phyloP scores from a whole-genome alignment of 139 green algal species.

The Dunaliella primolecta region DNA sequence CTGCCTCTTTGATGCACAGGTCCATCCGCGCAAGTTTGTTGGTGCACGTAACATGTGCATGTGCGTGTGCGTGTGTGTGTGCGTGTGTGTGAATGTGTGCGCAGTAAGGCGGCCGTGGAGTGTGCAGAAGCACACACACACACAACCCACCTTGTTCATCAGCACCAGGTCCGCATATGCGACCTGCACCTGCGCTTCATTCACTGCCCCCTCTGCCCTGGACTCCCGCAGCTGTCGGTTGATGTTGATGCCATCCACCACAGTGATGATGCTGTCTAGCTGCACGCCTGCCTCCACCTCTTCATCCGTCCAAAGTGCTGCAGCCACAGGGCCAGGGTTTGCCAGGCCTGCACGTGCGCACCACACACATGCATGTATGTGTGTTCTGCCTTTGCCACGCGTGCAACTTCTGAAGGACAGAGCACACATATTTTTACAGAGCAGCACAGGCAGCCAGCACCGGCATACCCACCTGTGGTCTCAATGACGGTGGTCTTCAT shows the following conservation, averaged over 20 bases:
- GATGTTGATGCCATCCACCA: conserved; percentile 80
- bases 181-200: conserved; percentile 76
- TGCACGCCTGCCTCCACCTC: conserved; percentile 72
- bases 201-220: conserved; percentile 43
- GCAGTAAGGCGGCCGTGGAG: too few species aligned
- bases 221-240: conserved; percentile 56
- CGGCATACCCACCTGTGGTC: too few species aligned
- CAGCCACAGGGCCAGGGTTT: conserved; percentile 81
- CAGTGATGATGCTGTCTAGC: conserved; percentile 83
- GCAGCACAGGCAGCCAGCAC: too few species aligned
- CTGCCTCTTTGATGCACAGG: conserved; percentile 48
- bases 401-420: too few species aligned
- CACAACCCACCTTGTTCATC: conserved; percentile 75
- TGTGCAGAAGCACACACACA: background rate
- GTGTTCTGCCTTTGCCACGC: too few species aligned
- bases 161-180: conserved; percentile 85
- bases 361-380: too few species aligned
- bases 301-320: conserved; percentile 82
- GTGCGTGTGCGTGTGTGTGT: too few species aligned
- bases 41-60: background rate
- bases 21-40: conserved; percentile 70
- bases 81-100: too few species aligned
- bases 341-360: conserved; percentile 73
- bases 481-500: too few species aligned
- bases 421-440: too few species aligned